A percentile compares a stretch with the other conserved stretches of the same genome.
Evolutionary conservation across 345 rosid species (phyloP).

Genomic region (Linum lewisii): DNA sequence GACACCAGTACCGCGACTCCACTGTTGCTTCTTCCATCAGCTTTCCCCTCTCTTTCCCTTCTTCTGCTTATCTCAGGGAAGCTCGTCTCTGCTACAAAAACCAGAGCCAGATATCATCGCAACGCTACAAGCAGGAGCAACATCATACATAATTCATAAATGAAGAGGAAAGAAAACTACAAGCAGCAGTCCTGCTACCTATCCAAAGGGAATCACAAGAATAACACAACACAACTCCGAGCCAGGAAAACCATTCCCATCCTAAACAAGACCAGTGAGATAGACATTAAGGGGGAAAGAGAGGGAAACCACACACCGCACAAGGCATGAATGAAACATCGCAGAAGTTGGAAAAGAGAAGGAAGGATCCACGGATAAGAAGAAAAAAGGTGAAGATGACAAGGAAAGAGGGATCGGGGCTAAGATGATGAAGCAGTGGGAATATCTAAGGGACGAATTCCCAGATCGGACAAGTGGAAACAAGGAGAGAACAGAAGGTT

Average conservation of each 20-base stretch:
- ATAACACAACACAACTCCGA: too few relatives aligned
- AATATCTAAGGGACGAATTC: too few relatives aligned
- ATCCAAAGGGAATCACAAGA: not conserved
- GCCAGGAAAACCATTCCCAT: not conserved
- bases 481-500: too few relatives aligned
- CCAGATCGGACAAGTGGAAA: too few relatives aligned
- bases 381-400: too few relatives aligned
- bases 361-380: too few relatives aligned
- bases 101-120: not conserved
- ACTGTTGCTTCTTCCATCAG: constrained; percentile 41
- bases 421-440: too few relatives aligned
- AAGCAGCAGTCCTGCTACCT: not conserved
- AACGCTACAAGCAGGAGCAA: not conserved
- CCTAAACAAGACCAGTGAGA: not conserved
- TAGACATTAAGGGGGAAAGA: not conserved
- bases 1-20: constrained; percentile 44
- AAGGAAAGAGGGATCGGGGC: too few relatives aligned
- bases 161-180: not conserved
- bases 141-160: not conserved
- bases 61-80: too few relatives aligned
- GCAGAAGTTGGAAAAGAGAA: not conserved
- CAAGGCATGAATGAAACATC: not conserved
- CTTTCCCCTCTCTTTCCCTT: constrained; percentile 1
- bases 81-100: constrained; percentile 8
- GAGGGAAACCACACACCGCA: not conserved